Evolutionary conservation across 176 grass and related monocot species (phyloP).

Genomic region (Aegilops umbellulata): DNA sequence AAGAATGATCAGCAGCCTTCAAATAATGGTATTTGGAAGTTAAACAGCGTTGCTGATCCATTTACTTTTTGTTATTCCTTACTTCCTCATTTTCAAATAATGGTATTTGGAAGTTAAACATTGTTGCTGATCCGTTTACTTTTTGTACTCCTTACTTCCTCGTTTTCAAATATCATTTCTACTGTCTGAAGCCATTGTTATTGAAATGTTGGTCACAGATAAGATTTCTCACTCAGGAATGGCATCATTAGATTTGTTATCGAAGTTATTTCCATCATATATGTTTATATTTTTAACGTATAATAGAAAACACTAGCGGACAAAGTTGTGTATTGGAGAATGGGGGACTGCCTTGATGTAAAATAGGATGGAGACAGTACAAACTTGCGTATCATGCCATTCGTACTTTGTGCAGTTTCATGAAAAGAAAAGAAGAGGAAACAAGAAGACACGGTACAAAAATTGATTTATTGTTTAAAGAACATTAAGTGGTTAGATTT

Average conservation of each 20-base stretch:
- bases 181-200: neutral
- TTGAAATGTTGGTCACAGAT: neutral
- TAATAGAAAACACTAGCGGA: neutral
- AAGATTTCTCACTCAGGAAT: neutral
- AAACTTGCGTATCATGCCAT: neutral
- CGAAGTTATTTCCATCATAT: neutral
- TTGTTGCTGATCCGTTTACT: too few species aligned
- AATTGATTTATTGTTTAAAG: neutral
- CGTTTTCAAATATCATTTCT: neutral
- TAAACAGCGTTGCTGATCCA: neutral
- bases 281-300: neutral
- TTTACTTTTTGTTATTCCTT: constrained; percentile 12
- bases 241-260: neutral
- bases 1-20: constrained; percentile 25
- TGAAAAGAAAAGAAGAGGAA: neutral
- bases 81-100: neutral
- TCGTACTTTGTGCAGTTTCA: constrained; percentile 7
- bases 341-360: neutral
- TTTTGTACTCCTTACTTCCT: neutral
- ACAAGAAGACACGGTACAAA: neutral
- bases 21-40: neutral
- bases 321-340: neutral
- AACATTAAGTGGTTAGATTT: neutral
- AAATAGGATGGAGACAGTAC: neutral
- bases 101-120: too few species aligned